Evolutionary conservation across 179 eudicot genomes (phyloP), one percentile per base, ranked within the genome.

Genomic region (Nepenthes alata): DNA sequence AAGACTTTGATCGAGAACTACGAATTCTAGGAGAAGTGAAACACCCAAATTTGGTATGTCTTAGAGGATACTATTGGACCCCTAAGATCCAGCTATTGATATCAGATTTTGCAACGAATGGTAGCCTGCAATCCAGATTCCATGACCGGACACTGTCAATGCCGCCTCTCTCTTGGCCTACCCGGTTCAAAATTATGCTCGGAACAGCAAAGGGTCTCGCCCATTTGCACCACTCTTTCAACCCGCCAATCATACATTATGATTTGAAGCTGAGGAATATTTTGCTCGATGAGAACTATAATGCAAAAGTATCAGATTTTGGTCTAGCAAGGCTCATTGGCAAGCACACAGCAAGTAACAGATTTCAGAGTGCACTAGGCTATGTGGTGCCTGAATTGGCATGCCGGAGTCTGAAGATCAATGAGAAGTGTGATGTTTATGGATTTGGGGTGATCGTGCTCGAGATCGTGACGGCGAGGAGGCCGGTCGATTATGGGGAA

Each of bases 51-150:
- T 55, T 94, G 67, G 71, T 81, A 44, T 35, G 86, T 7, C 69
- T 94, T 4, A 82, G 73, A 77, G 99, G 99, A 47, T 90, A 87
- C 74, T 85, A 83, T 62, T 94, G 99, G 99, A 90, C 96, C 65
- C 97, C 94, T 61, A 81, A 87, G 4, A 34, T 85, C 56, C 94
- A 94, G 61, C 87, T 94, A 10, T 61, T 94, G 58, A 88, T 94
- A 11, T 82, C 99, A 1, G 97, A 94, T 44, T 87, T 62, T 62
- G 90, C 81, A 12, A 60, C 77, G 0, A 78, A 80, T n/a, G 86
- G 82, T 3, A 90, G 86, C 69, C 73, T 94, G 41, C 97, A 90
- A 47, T 72, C 77, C 38, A 77, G 67, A 58, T 81, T 94, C 57
- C 95, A 94, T 36, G 85, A 82, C 12, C 44, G 82, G 68, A 75